Evolutionary conservation across 2,329 filamentous ascomycete genomes (phyloP).

Genomic region (Penicillium frequentans): DNA sequence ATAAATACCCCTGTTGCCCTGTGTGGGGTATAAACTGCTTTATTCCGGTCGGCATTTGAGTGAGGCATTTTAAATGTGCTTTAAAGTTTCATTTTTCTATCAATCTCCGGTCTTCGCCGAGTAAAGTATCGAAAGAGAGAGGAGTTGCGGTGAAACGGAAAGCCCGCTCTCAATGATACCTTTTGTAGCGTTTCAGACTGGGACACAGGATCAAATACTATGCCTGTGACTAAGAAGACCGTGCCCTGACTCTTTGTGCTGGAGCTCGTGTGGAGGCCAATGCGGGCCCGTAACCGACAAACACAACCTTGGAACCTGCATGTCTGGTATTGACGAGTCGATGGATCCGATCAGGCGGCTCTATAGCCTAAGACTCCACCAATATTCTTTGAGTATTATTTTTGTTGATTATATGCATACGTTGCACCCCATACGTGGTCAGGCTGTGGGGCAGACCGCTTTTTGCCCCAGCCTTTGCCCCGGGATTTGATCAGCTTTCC

Average conservation of each 20-base stretch:
- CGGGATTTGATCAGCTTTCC: not conserved
- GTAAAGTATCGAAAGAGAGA: not conserved
- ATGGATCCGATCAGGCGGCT: not conserved
- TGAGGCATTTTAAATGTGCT: not conserved
- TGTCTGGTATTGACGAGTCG: not conserved
- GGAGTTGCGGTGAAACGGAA: not conserved
- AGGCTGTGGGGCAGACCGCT: not conserved
- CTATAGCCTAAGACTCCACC: not conserved
- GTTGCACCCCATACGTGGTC: not conserved
- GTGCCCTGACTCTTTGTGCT: not conserved
- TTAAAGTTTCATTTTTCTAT: not conserved
- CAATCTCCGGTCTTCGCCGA: not conserved
- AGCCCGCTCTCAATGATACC: not conserved
- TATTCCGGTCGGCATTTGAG: not conserved
- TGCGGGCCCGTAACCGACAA: not conserved
- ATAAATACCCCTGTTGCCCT: not conserved
- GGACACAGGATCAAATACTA: constrained; percentile 5
- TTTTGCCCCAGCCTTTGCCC: not conserved
- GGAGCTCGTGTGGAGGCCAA: not conserved
- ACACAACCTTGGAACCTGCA: not conserved
- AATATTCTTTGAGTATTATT: not conserved
- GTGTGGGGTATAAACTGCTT: not conserved
- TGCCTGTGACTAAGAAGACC: not conserved
- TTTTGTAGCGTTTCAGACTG: constrained; percentile 5
- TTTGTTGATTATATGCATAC: not conserved